Conservation (phyloP, 176 grass and related monocot species). For the Tillandsia leiboldiana region DNA sequence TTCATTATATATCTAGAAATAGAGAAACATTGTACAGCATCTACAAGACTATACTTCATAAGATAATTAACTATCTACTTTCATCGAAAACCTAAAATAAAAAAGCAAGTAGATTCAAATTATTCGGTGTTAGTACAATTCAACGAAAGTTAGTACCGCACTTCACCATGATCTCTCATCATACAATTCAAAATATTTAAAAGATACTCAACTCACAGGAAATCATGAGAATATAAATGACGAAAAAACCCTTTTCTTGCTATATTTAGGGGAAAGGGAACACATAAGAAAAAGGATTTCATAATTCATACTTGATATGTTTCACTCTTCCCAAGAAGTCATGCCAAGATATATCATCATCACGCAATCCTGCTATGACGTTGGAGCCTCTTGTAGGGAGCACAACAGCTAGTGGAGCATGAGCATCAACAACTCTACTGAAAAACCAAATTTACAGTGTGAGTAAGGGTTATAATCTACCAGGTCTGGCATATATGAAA, state of each 20-base stretch:
- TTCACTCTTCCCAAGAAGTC: constrained; percentile 73
- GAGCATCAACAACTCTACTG: constrained; percentile 88
- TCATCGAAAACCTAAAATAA: background rate
- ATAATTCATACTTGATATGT: constrained; percentile 33
- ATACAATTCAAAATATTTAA: background rate
- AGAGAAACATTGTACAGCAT: background rate
- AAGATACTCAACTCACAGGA: background rate
- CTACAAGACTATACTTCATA: background rate
- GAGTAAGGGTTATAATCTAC: constrained; percentile 20
- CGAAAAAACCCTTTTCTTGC: background rate
- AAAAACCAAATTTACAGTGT: constrained; percentile 28
- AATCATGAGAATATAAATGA: background rate
- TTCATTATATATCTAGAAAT: background rate
- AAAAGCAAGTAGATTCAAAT: background rate
- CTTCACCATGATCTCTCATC: background rate
- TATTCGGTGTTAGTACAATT: background rate
- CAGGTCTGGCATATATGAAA: background rate
- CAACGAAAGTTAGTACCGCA: background rate
- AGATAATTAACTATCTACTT: background rate
- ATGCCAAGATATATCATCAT: constrained; percentile 68
- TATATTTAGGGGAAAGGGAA: background rate
- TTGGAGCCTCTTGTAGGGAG: constrained; percentile 55
- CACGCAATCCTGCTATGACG: constrained; percentile 43
- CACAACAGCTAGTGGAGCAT: constrained; percentile 62
- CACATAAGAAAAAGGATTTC: constrained; percentile 14